phyloP scores from a whole-genome alignment of 148 eudicot species.

The Arbutus unedo region DNA sequence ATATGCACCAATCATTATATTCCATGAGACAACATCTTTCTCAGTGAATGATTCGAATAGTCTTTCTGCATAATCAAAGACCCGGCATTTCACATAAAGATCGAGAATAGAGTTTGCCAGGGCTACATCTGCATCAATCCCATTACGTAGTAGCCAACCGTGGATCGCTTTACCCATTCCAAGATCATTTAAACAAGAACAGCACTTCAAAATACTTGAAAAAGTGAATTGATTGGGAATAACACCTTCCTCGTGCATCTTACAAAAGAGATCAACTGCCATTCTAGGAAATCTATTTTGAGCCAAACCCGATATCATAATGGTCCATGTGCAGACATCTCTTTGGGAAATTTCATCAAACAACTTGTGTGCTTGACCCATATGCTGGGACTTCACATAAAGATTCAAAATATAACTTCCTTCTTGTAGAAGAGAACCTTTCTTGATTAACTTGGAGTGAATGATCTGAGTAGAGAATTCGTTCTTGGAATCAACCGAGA shows the following conservation, averaged over 20 bases:
- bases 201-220: conserved; percentile 74
- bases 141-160: conserved; percentile 56
- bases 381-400: conserved; percentile 41
- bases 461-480: conserved; percentile 23
- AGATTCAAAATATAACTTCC: conserved; percentile 52
- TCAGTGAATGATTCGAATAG: conserved; percentile 42
- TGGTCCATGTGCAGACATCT: conserved; percentile 79
- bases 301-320: conserved; percentile 61
- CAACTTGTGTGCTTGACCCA: conserved; percentile 48
- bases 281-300: conserved; percentile 30
- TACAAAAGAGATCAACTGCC: conserved; percentile 41
- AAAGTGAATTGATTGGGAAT: conserved; percentile 70
- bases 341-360: conserved; percentile 66
- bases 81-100: conserved; percentile 54
- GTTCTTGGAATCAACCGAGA: conserved; percentile 25
- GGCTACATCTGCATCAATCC: conserved; percentile 50
- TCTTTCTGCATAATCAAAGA: conserved; percentile 40
- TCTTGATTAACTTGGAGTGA: conserved; percentile 47
- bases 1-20: conserved; percentile 61
- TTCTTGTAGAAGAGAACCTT: conserved; percentile 34
- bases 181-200: conserved; percentile 41
- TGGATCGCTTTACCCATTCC: conserved; percentile 50
- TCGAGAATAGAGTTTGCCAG: conserved; percentile 68
- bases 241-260: conserved; percentile 50
- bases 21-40: conserved; percentile 57